A percentile compares a stretch with the other conserved stretches of the same genome.
Conservation (phyloP, 148 eudicot species). For the Chenopodium formosanum region DNA sequence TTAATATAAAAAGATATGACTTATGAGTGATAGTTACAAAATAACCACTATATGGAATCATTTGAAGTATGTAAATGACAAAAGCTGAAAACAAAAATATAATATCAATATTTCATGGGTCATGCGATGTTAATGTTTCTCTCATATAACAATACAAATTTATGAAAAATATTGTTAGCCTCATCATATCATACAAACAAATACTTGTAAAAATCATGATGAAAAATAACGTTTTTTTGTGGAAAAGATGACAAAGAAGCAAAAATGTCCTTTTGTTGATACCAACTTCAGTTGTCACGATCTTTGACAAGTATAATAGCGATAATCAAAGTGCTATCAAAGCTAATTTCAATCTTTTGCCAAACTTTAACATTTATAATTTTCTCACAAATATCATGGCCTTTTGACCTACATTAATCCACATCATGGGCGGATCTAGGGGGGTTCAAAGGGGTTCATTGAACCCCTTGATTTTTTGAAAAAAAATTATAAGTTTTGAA, state of each 20-base stretch:
- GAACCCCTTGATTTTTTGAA: no score
- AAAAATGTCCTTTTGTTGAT: constrained; percentile 1
- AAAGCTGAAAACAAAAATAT: neutral
- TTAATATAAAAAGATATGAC: neutral
- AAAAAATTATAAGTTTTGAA: no score
- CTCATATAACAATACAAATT: neutral
- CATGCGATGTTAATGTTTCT: neutral
- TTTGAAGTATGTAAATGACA: constrained; percentile 9
- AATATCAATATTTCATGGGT: neutral
- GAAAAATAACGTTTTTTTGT: neutral
- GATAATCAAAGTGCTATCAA: constrained; percentile 3
- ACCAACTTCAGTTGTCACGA: neutral
- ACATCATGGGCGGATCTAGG: no score
- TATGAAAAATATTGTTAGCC: neutral
- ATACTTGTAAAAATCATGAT: neutral
- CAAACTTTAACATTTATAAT: neutral
- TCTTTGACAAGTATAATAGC: neutral
- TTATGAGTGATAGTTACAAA: neutral
- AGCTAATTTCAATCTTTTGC: neutral
- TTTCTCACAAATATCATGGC: neutral
- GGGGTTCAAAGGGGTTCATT: no score
- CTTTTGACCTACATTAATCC: neutral
- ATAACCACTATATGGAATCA: neutral
- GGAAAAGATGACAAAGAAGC: neutral
- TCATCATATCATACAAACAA: neutral